Evolutionary conservation across 2,329 filamentous ascomycete genomes (phyloP), one percentile per base, ranked within the genome.

Genomic region (Rhynchosporium secalis): DNA sequence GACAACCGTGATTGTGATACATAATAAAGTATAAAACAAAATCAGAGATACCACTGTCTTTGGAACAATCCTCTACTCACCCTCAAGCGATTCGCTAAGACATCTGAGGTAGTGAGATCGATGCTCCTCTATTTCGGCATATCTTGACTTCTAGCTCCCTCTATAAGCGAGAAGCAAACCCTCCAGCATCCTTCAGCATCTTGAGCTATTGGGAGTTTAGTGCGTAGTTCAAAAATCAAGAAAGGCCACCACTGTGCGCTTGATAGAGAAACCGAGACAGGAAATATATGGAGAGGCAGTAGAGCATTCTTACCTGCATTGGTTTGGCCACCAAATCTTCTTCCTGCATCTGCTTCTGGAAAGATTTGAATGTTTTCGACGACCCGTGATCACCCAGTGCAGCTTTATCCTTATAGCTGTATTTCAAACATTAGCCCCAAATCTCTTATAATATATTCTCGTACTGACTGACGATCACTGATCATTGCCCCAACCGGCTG

Each of bases 351-450:
- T 56, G 66, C 65, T 69, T 70, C 13, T 61, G 55, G 40, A 72
- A 68, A 26, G 46, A 60, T 48, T 66, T 66, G 38, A 69, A 70
- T 0, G 48, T 38, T 3, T 65, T 60, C n/a, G 71, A 72, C 3
- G 31, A 31, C 7, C 62, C 62, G 65, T 74, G 72, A 3, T 58
- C 52, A 54, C 56, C 64, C 3, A 70, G 20, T 10, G 72, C 70
- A 43, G 63, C 66, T 46, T 69, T 72, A 40, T 72, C 68, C 43
- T 71, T 69, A 40, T 73, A 74, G 13, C 71, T 73, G 54, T 28
- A 5, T 28, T 3, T n/a, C 20, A 20, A 20, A 36, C 26, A 36
- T 67, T n/a, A 66, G 56, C 59, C 41, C 63, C 13, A 12, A 49
- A 20, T 20, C 20, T 20, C 20, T 20, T 20, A 1, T 20, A 20